Percentiles rank a stretch among this genome's conserved stretches.
Evolutionary conservation across 1,284 basidiomycete species (phyloP).

Genomic region (Marasmius oreades): DNA sequence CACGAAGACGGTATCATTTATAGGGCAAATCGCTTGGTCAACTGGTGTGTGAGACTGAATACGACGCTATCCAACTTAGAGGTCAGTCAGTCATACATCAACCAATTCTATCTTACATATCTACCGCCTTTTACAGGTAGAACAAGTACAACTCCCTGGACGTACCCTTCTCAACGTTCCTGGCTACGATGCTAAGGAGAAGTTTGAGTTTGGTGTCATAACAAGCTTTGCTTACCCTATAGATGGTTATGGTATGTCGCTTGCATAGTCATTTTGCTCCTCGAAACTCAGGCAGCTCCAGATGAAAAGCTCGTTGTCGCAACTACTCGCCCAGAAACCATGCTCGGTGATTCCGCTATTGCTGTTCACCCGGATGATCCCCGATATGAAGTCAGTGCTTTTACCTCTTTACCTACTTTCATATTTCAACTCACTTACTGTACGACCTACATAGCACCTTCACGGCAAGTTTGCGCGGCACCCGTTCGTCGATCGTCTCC

Average conservation of each 20-base stretch:
- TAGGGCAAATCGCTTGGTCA: slow-evolving; percentile 95
- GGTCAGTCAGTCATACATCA: slow-evolving; percentile 34
- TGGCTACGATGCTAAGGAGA: slow-evolving; percentile 92
- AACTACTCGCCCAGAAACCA: slow-evolving; percentile 98
- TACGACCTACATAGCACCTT: slow-evolving; percentile 56
- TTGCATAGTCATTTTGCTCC: not conserved
- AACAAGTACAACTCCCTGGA: slow-evolving; percentile 90
- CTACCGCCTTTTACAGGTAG: slow-evolving; percentile 58
- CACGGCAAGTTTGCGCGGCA: slow-evolving; percentile 92
- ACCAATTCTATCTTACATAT: not conserved
- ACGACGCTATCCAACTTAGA: slow-evolving; percentile 97
- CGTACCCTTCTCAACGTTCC: slow-evolving; percentile 89
- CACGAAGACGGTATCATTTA: slow-evolving; percentile 95
- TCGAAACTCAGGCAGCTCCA: slow-evolving; percentile 22
- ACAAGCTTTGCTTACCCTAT: slow-evolving; percentile 94
- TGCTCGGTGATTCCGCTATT: slow-evolving; percentile 97
- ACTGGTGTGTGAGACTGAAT: slow-evolving; percentile 97
- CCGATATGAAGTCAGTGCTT: slow-evolving; percentile 66
- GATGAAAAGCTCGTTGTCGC: slow-evolving; percentile 94
- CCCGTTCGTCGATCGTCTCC: slow-evolving; percentile 85
- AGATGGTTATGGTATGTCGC: slow-evolving; percentile 66
- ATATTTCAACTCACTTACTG: not conserved
- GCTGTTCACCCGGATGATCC: slow-evolving; percentile 94
- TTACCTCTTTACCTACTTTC: not conserved
- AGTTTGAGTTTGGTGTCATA: slow-evolving; percentile 97